Conservation (phyloP, 208 protist genomes). For the Acanthamoeba castellanii region DNA sequence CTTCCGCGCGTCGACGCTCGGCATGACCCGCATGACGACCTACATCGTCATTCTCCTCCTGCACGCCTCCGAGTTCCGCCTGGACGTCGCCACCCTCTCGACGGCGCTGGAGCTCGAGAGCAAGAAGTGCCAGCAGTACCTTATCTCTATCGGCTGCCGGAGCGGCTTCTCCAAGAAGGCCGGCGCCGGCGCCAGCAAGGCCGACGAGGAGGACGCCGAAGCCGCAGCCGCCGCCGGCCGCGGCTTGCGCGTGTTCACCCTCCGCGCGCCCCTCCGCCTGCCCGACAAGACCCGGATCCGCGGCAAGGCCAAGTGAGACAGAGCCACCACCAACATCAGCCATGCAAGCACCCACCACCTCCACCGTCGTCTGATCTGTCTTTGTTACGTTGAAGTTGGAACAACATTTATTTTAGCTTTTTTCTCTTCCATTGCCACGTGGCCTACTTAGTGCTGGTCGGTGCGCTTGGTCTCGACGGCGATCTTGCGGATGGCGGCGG, state of each 20-base stretch:
- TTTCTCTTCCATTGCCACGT: too few relatives aligned
- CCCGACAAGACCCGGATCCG: slow-evolving; percentile 13
- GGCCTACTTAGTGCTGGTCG: too few relatives aligned
- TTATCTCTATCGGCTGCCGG: slow-evolving; percentile 6
- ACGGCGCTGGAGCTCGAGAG: neutral
- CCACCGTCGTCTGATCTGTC: too few relatives aligned
- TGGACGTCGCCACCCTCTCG: neutral
- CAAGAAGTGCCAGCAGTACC: slow-evolving; percentile 33
- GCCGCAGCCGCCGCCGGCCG: neutral
- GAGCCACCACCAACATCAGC: too few relatives aligned
- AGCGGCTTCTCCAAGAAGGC: slow-evolving; percentile 8
- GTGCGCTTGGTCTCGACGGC: neutral
- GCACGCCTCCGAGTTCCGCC: neutral
- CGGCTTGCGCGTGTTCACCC: neutral
- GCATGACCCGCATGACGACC: slow-evolving; percentile 2
- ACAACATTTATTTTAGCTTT: too few relatives aligned
- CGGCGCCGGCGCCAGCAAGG: neutral
- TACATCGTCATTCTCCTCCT: slow-evolving; percentile 46
- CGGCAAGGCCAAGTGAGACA: slow-evolving; percentile 5
- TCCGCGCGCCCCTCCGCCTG: slow-evolving; percentile 1
- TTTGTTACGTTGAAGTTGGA: too few relatives aligned
- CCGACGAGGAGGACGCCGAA: neutral
- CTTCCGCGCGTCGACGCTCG: neutral
- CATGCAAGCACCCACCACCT: too few relatives aligned
- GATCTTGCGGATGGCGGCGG: slow-evolving; percentile 13